Base-by-base conservation (phyloP, 1,284 basidiomycete genomes). In the Pholiota adiposa region DNA sequence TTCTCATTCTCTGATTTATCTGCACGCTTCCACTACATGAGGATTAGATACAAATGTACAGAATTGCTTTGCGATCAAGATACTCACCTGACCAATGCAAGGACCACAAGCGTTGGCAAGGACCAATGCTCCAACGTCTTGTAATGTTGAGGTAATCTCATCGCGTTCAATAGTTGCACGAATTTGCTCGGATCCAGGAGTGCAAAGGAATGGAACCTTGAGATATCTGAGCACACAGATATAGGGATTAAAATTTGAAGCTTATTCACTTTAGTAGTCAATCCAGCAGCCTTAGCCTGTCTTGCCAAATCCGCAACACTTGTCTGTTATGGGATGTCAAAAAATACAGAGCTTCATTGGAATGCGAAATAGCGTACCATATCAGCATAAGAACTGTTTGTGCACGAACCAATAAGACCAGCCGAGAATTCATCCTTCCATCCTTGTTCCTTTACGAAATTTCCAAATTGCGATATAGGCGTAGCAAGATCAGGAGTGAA, bases 71-170 rank as follows among this genome's bases (percentile, higher is more conserved):
- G 11, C 16, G 58, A 46, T 36, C 54, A 18, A 36, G 29, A 18
- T 54, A 67, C 78, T 16, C 68, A 87, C 89, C 78, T 98, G 97
- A 40, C 97, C 97, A 68, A 99, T 99, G 74, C 97, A 99, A 31
- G 97, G 97, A 55, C 97, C 97, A 69, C 97, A 99, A 1, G 97
- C 97, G 74, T 99, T 99, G 12, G 97, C 97, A 31, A 99, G 82
- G 14, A 99, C 97, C 40, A 90, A 84, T 5, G 89, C 96, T 31
- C 97, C 97, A 51, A 98, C 93, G 65, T 88, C 87, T 72, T 96
- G 85, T 38, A 99, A 79, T 44, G 85, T 84, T 25, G 84, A 79
- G 31, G 94, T 96, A 56, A 98, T 85, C 27, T 91, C 85, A 71
- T 99, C 97, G 38, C 97, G 88, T 76, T 98, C 96, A 77, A 99